phyloP scores from a whole-genome alignment of 306 rosid genomes.

The Quercus gilva region DNA sequence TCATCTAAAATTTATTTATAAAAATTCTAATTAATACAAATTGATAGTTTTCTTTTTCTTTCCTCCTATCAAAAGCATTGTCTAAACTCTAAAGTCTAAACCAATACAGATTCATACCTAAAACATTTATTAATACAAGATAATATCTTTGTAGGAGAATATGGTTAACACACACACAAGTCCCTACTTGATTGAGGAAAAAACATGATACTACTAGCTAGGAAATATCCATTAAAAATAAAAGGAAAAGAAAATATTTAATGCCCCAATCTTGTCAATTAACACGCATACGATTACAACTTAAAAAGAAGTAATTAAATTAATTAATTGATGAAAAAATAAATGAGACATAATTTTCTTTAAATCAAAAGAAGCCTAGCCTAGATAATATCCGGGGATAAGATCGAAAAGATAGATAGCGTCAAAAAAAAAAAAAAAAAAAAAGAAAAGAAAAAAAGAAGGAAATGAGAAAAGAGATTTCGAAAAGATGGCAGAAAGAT shows the following conservation, averaged over 20 bases:
- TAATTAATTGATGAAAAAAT: too few species aligned
- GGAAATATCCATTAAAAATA: not conserved
- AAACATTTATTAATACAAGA: too few species aligned
- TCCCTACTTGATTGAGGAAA: not conserved
- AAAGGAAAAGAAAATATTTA: not conserved
- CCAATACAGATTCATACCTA: too few species aligned
- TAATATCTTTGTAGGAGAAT: too few species aligned
- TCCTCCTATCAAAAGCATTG: too few species aligned
- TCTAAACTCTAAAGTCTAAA: too few species aligned
- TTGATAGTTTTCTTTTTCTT: too few species aligned
- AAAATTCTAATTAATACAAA: too few species aligned
- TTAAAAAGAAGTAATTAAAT: not conserved
- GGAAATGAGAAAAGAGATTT: not conserved
- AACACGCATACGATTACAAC: not conserved
- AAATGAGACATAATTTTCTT: too few species aligned
- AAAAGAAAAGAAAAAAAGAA: not conserved
- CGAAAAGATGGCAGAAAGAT: constrained; percentile 40
- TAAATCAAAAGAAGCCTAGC: not conserved
- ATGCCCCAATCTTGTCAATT: not conserved
- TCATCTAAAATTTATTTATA: too few species aligned
- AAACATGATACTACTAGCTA: not conserved
- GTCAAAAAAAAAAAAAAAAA: not conserved
- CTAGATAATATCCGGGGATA: not conserved
- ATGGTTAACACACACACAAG: too few species aligned
- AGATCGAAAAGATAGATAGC: not conserved